Base-by-base conservation (phyloP, 75 land plant genomes). In the Ceratopteris richardii region DNA sequence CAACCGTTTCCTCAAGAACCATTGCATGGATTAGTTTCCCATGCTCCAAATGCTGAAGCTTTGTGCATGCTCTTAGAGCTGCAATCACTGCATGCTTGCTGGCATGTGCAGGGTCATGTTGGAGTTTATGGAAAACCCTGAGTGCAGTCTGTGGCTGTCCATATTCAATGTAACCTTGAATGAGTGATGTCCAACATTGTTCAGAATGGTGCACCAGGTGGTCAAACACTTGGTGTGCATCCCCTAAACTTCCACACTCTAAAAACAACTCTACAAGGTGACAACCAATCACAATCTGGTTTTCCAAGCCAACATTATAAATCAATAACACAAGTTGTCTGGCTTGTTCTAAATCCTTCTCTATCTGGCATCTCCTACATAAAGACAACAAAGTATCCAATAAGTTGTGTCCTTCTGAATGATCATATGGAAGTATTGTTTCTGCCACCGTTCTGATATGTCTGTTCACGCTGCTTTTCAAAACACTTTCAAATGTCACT, bases 261-360 rank as follows among this genome's bases (percentile, higher is more conserved):
- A 46, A 55, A 84, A 46, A 17, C 50, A 46, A 2, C 50, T 3
- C 3, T 17, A 46, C 22, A 46, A 21, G 50, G 50, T 46, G 3
- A 14, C 9, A 33, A 9, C 9, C 9, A 33, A 33, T 33, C 37
- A 33, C 37, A 33, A 9, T 4, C 3, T 33, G 37, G 9, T 33
- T 9, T 33, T 33, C 37, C 37, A 33, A 33, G 7, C 37, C 37
- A 33, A 9, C 37, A 33, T 33, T 33, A 4, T 33, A 9, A 33
- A 33, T 9, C 3, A 4, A 33, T 9, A 33, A 3, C 3, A 33
- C 7, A 9, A 33, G 3, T 33, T 9, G 3, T 9, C 37, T 33
- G 3, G 37, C 37, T 4, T 33, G 9, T 33, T 33, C 37, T 9
- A 33, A 33, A 9, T 33, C 37, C 9, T 33, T 33, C 37, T 4